These are phyloP conservation scores for Linum trigynum DNA, from an alignment of 345 rosid species.

Conservation along the genomic window DNA sequence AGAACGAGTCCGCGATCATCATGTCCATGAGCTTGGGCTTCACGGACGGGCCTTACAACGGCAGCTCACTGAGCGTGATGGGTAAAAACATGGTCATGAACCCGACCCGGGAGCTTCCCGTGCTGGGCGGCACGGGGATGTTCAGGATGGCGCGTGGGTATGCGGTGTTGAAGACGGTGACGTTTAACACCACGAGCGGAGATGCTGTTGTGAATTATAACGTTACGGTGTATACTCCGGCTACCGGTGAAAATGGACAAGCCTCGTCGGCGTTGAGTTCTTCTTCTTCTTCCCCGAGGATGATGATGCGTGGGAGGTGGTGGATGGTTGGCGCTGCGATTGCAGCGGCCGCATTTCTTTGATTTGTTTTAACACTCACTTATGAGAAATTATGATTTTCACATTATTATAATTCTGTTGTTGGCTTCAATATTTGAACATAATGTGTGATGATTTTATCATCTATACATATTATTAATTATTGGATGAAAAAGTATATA, in stretches of 20 bases:
- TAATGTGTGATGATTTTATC: no score
- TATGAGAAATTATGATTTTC: no score
- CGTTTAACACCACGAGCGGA: background rate
- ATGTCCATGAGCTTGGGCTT: conserved; percentile 21
- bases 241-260: background rate
- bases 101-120: conserved; percentile 20
- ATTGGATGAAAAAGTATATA: no score
- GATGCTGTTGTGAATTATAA: background rate
- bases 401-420: no score
- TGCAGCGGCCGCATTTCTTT: no score
- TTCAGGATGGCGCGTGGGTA: conserved; percentile 19
- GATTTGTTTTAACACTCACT: no score
- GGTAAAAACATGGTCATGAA: conserved; percentile 16
- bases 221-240: background rate
- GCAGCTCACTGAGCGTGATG: conserved; percentile 15
- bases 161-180: background rate
- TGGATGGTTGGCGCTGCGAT: no score
- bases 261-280: no score
- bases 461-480: no score
- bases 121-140: conserved; percentile 21
- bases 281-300: no score
- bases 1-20: conserved; percentile 8
- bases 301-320: no score
- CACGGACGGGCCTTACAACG: conserved; percentile 13
- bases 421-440: no score